Evolutionary conservation across 345 rosid genomes (phyloP).

Genomic region (Hypericum perforatum): DNA sequence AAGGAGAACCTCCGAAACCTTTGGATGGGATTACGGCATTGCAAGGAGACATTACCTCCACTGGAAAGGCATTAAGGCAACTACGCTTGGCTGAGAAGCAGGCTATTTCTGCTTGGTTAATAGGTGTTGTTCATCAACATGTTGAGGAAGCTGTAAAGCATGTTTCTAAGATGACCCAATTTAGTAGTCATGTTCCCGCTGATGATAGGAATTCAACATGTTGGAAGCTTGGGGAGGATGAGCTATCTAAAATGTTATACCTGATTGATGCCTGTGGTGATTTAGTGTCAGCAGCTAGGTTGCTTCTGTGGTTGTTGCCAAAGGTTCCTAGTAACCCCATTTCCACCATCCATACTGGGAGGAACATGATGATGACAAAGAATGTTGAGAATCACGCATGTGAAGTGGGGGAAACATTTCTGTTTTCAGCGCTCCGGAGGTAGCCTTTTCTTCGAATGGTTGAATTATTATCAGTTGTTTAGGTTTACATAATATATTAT

Average conservation of each 20-base stretch:
- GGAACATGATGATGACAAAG: slow-evolving; percentile 45
- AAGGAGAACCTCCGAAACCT: slow-evolving; percentile 2
- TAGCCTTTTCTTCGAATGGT: neutral
- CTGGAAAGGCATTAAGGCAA: slow-evolving; percentile 3
- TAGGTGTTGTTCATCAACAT: neutral
- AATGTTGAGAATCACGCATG: slow-evolving; percentile 38
- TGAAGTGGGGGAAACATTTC: slow-evolving; percentile 9
- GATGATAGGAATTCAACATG: slow-evolving; percentile 2
- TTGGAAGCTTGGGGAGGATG: slow-evolving; percentile 8
- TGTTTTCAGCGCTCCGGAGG: slow-evolving; percentile 7
- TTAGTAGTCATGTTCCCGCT: slow-evolving; percentile 35
- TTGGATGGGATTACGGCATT: slow-evolving; percentile 23
- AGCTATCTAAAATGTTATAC: neutral
- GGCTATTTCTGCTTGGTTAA: slow-evolving; percentile 2
- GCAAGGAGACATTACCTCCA: slow-evolving; percentile 7
- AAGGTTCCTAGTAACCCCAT: slow-evolving; percentile 23
- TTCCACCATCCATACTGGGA: slow-evolving; percentile 49
- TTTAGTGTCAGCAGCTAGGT: slow-evolving; percentile 49
- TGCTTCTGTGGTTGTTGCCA: slow-evolving; percentile 88
- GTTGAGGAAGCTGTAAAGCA: slow-evolving; percentile 34
- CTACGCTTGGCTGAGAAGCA: slow-evolving; percentile 2
- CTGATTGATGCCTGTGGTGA: slow-evolving; percentile 3
- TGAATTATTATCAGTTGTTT: neutral
- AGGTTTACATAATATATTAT: neutral
- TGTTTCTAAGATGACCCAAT: slow-evolving; percentile 49